phyloP scores from a whole-genome alignment of 352 stramenopile genomes.

The Discostella stelligera region DNA sequence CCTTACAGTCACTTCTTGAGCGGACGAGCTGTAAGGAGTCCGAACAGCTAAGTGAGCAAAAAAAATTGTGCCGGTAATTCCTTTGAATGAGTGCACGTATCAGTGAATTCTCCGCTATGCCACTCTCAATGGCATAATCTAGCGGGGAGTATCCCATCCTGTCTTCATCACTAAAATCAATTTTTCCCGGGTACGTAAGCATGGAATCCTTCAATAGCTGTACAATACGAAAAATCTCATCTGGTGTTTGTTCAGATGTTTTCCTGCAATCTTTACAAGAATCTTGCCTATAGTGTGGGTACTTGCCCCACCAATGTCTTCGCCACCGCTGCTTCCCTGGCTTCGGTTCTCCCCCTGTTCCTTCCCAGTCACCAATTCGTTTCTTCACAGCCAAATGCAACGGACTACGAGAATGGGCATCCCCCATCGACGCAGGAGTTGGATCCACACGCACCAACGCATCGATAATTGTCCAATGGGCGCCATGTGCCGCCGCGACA shows the following conservation, averaged over 20 bases:
- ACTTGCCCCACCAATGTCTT: background rate
- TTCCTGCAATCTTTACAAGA: background rate
- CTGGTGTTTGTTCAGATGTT: conserved; percentile 3
- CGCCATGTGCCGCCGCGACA: conserved; percentile 30
- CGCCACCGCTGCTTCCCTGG: background rate
- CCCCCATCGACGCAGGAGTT: conserved; percentile 21
- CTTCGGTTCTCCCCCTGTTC: background rate
- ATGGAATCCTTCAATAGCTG: conserved; percentile 35
- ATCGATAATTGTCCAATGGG: conserved; percentile 19
- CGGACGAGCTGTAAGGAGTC: background rate
- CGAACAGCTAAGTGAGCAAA: background rate
- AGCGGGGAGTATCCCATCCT: conserved; percentile 27
- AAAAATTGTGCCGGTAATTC: background rate
- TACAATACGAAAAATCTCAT: conserved; percentile 7
- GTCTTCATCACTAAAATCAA: conserved; percentile 52
- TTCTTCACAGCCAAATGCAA: conserved; percentile 36
- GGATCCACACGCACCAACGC: conserved; percentile 30
- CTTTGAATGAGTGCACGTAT: conserved; percentile 24
- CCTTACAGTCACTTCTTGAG: background rate
- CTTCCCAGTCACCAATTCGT: background rate
- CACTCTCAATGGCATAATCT: conserved; percentile 43
- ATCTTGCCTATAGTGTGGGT: background rate
- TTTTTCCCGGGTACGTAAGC: conserved; percentile 35
- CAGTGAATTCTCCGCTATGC: conserved; percentile 1
- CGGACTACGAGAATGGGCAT: conserved; percentile 31